A percentile compares a stretch with the other conserved stretches of the same genome.
phyloP scores from a whole-genome alignment of 306 rosid genomes.

The Quercus mongolica region DNA sequence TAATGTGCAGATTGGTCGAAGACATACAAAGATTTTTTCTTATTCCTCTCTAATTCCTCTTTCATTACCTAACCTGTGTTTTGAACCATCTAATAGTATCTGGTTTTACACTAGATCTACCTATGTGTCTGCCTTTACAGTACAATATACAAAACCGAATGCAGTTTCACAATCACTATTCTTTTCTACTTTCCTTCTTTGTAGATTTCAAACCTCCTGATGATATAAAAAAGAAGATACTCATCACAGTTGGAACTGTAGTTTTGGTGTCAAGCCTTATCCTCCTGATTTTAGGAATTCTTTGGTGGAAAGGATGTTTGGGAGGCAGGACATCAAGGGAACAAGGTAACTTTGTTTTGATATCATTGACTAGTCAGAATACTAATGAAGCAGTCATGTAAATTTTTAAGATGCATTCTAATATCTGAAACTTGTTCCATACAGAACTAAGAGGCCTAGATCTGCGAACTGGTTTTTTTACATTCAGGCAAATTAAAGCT shows the following conservation, averaged over 20 bases:
- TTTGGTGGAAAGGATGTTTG: conserved; percentile 16
- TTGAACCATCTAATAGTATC: neutral
- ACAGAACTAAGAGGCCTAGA: conserved; percentile 16
- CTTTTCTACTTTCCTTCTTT: neutral
- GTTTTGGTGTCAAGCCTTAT: neutral
- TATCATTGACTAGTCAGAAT: neutral
- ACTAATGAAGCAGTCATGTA: conserved; percentile 1
- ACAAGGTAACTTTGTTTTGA: conserved; percentile 9
- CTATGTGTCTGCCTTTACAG: neutral
- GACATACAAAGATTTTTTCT: neutral
- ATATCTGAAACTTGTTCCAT: neutral
- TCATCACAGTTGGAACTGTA: conserved; percentile 1
- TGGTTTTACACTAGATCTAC: neutral
- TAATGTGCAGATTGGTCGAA: neutral
- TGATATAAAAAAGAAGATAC: neutral
- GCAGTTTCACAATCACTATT: neutral
- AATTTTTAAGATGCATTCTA: neutral
- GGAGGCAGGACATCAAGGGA: conserved; percentile 14
- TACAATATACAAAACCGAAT: neutral
- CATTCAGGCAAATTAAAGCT: conserved; percentile 23
- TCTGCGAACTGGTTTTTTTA: conserved; percentile 22
- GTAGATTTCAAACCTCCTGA: conserved; percentile 22
- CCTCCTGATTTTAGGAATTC: conserved; percentile 1
- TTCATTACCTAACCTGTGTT: neutral
- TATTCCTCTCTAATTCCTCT: neutral